These are phyloP conservation scores for Pulveroboletus sp. DNA, from an alignment of 768 basidiomycete species.

Conservation along the genomic window DNA sequence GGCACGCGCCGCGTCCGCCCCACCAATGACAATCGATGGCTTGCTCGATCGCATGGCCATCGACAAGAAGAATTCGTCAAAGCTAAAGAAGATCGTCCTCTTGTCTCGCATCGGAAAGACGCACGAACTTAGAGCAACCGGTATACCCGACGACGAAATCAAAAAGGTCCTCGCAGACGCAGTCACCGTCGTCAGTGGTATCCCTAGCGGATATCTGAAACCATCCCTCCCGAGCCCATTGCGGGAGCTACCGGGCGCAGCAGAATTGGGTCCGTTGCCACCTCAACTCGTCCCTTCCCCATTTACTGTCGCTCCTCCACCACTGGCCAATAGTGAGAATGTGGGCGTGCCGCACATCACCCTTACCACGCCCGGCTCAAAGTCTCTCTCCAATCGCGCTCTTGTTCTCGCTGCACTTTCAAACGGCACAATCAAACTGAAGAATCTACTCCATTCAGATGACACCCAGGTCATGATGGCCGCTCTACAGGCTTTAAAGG, in stretches of 20 bases:
- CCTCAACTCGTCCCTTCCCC: conserved; percentile 19
- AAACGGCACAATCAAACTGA: conserved; percentile 81
- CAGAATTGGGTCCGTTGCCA: conserved; percentile 15
- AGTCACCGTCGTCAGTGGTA: conserved; percentile 67
- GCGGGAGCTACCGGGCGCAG: conserved; percentile 15
- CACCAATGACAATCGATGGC: conserved; percentile 58
- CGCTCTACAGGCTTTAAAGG: conserved; percentile 85
- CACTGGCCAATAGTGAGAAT: background rate
- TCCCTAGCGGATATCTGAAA: conserved; percentile 39
- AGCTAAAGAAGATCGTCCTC: conserved; percentile 88
- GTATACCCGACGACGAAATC: conserved; percentile 79
- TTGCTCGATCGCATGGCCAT: conserved; percentile 92
- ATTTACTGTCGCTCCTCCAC: background rate
- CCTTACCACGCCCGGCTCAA: conserved; percentile 96
- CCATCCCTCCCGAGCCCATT: conserved; percentile 48
- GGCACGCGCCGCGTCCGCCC: conserved; percentile 18
- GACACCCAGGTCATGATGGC: conserved; percentile 99
- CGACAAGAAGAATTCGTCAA: conserved; percentile 96
- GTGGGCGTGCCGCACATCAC: conserved; percentile 32
- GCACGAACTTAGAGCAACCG: conserved; percentile 87
- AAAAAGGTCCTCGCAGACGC: conserved; percentile 79
- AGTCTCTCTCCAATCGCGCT: conserved; percentile 94
- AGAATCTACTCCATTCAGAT: conserved; percentile 92
- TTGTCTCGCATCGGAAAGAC: conserved; percentile 90
- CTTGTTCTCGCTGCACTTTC: conserved; percentile 91